Conservation (phyloP, 331 rosid genomes). For the Pyracantha coccinea region DNA sequence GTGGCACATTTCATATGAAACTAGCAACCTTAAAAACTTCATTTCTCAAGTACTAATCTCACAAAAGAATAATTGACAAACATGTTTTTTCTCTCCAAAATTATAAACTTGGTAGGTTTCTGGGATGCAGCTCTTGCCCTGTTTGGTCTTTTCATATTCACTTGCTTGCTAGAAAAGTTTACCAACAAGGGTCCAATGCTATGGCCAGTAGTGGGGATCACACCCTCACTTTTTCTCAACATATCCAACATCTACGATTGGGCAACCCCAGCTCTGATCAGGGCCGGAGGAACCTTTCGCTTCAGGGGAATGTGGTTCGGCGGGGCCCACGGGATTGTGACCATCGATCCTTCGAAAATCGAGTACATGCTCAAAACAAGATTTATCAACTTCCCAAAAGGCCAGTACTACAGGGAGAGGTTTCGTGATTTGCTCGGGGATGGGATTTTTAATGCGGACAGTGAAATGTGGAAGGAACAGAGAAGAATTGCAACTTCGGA, state of each 20-base stretch:
- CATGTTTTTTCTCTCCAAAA: slow-evolving; percentile 1
- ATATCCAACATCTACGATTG: slow-evolving; percentile 21
- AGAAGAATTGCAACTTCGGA: slow-evolving; percentile 24
- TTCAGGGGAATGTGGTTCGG: slow-evolving; percentile 34
- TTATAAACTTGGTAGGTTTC: background rate
- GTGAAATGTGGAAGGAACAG: slow-evolving; percentile 31
- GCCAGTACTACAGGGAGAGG: slow-evolving; percentile 25
- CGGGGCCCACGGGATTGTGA: slow-evolving; percentile 26
- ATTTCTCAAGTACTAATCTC: background rate
- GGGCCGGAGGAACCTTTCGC: slow-evolving; percentile 34
- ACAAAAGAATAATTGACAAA: background rate
- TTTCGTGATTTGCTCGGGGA: slow-evolving; percentile 34
- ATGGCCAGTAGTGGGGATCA: slow-evolving; percentile 32
- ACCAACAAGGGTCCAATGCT: slow-evolving; percentile 37
- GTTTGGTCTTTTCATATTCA: slow-evolving; percentile 14
- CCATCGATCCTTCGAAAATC: slow-evolving; percentile 29
- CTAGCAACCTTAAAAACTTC: background rate
- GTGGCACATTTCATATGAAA: background rate
- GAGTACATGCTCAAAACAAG: slow-evolving; percentile 40
- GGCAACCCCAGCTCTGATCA: slow-evolving; percentile 23
- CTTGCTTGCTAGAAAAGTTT: slow-evolving; percentile 16
- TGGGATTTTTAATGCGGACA: slow-evolving; percentile 39
- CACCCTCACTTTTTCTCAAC: slow-evolving; percentile 19
- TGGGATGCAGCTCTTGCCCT: slow-evolving; percentile 18
- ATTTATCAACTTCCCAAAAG: slow-evolving; percentile 41